Base-by-base conservation (phyloP, 169 alveolate genomes). In the Eimeria tenella region DNA sequence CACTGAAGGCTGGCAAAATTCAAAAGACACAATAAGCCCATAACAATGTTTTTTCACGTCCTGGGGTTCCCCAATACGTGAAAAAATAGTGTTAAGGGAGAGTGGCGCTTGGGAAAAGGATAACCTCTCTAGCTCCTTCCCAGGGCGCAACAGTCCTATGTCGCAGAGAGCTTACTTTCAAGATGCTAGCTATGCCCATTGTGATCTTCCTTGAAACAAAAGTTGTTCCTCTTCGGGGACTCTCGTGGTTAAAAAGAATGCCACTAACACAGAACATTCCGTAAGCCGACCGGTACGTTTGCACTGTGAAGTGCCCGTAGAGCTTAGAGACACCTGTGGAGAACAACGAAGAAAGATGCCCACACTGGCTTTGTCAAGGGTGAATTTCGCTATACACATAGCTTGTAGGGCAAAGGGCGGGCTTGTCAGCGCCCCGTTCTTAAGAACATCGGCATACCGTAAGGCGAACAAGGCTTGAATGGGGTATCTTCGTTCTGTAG, bases 381-480 rank as follows among this genome's bases (percentile, higher is more conserved):
- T 31, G 42, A 31, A 31, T 31, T 31, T 31, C 2, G 42, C 42
- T 31, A 31, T 31, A 31, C 56, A 17, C 89, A 53, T 0, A 4
- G 89, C 71, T 17, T 42, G 89, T 70, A 19, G 71, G 70, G 65
- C 15, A 55, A 55, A 10, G 42, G 42, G 42, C 42, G 42, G 42
- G 42, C 42, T 31, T 31, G 42, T 31, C 4, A 31, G 4, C 42
- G 0, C 42, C 42, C 42, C 42, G 42, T 31, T 31, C 42, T 31
- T 31, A 31, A 31, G 42, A 31, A 31, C 23, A 7, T 84, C 19
- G 65, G 4, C 90, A 6, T 23, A 13, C 98, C 99, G 74, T 97
- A 97, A 23, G 99, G 99, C 17, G 98, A 97, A n/a, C 97, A 96
- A 3, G 99, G 99, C 75, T 96, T 95, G 95, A 97, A 97, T 15